These are phyloP conservation scores for Eucalyptus marginata DNA, from an alignment of 345 rosid genomes.

Conservation along the genomic window DNA sequence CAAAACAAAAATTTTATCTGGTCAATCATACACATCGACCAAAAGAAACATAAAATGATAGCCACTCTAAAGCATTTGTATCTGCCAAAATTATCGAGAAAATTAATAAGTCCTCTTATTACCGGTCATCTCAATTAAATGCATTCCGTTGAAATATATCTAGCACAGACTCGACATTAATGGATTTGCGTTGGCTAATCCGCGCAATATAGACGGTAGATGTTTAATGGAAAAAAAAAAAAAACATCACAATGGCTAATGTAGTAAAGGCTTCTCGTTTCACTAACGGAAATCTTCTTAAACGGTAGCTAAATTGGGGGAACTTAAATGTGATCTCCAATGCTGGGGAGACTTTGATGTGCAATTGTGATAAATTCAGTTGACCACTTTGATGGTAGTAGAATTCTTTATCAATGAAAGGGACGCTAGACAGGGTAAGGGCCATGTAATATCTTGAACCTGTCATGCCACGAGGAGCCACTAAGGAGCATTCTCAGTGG, in stretches of 20 bases:
- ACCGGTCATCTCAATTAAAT: no score
- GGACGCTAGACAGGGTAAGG: fast-evolving
- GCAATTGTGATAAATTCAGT: not conserved
- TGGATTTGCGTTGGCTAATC: not conserved
- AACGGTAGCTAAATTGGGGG: no score
- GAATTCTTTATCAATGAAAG: not conserved
- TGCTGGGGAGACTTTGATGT: not conserved
- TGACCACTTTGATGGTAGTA: not conserved
- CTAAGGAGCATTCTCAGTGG: not conserved
- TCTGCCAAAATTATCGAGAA: no score
- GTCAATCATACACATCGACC: no score
- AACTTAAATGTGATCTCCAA: not conserved
- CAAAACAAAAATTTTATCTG: no score
- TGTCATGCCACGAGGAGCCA: not conserved
- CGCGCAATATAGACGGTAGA: not conserved
- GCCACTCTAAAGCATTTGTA: no score
- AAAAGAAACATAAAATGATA: no score
- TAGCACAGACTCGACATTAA: no score
- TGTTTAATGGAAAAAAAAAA: not conserved
- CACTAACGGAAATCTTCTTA: not conserved
- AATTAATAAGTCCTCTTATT: no score
- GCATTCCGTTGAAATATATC: no score
- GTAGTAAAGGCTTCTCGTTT: not conserved
- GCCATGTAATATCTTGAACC: fast-evolving
- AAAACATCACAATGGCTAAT: not conserved